Percentiles rank a stretch among this genome's conserved stretches.
phyloP scores from a whole-genome alignment of 441 rosid species.

The Manihot esculenta region DNA sequence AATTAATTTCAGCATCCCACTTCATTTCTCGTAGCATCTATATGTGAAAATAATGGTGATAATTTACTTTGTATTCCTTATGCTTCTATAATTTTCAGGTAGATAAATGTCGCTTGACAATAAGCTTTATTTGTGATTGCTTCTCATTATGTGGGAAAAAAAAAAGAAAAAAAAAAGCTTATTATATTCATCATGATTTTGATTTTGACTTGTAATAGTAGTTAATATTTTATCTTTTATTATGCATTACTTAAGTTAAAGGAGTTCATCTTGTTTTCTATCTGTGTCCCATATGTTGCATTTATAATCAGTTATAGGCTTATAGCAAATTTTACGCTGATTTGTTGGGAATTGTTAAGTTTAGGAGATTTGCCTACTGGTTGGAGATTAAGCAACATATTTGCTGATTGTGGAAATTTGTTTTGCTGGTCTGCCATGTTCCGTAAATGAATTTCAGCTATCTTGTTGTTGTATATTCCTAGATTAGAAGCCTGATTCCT shows the following conservation, averaged over 20 bases:
- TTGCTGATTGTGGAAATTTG: neutral
- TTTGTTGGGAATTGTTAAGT: neutral
- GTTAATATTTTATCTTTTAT: neutral
- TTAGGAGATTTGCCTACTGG: neutral
- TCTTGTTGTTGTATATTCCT: neutral
- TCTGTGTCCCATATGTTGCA: neutral
- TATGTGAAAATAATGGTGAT: neutral
- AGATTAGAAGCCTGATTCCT: constrained; percentile 7
- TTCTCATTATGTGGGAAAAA: neutral
- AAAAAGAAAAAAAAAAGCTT: neutral
- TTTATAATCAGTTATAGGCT: neutral
- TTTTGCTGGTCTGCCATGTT: neutral
- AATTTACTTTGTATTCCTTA: neutral
- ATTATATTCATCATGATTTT: neutral
- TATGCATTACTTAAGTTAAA: neutral
- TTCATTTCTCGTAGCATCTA: constrained; percentile 10
- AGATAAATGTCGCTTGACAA: no score
- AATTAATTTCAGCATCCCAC: constrained; percentile 7
- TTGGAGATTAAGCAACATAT: neutral
- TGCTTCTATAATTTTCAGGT: neutral
- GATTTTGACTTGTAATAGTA: neutral
- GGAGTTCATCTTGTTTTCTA: neutral
- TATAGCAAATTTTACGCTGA: neutral
- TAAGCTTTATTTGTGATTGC: no score
- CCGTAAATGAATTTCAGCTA: neutral